phyloP scores from a whole-genome alignment of 2,329 filamentous ascomycete genomes.

The Talaromyces amestolkiae region DNA sequence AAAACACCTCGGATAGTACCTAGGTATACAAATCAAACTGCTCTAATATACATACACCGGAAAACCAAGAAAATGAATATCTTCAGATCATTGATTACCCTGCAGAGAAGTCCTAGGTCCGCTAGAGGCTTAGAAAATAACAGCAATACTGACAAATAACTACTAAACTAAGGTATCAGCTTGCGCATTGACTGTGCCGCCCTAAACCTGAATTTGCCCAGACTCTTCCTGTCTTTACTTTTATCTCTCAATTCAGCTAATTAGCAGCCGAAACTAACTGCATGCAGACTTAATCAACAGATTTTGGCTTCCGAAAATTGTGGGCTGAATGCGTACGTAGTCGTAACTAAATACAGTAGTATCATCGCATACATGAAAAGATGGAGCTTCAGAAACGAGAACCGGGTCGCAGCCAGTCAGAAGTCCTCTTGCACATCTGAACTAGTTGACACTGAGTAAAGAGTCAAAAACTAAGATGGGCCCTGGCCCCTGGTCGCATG shows the following conservation, averaged over 20 bases:
- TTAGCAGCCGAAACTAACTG: neutral
- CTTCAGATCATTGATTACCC: neutral
- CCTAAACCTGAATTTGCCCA: constrained; percentile 9
- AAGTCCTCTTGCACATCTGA: neutral
- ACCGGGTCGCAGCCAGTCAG: neutral
- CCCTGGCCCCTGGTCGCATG: constrained; percentile 20
- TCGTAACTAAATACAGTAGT: constrained; percentile 7
- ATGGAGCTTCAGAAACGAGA: neutral
- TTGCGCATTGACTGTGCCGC: constrained; percentile 13
- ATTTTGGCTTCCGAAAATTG: constrained; percentile 4
- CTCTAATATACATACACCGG: neutral
- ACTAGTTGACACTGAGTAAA: neutral
- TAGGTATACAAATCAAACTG: too few species aligned
- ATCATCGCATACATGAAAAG: neutral
- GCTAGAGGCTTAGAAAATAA: neutral
- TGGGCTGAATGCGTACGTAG: neutral
- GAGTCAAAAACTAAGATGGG: constrained; percentile 7
- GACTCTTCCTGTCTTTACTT: neutral
- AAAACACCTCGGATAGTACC: neutral
- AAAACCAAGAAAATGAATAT: neutral
- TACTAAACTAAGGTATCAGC: neutral
- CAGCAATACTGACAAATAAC: neutral
- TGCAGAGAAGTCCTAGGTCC: neutral
- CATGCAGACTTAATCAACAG: neutral
- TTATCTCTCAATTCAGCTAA: constrained; percentile 3